phyloP scores from a whole-genome alignment of 495 filamentous ascomycete species.

The Podospora didyma region DNA sequence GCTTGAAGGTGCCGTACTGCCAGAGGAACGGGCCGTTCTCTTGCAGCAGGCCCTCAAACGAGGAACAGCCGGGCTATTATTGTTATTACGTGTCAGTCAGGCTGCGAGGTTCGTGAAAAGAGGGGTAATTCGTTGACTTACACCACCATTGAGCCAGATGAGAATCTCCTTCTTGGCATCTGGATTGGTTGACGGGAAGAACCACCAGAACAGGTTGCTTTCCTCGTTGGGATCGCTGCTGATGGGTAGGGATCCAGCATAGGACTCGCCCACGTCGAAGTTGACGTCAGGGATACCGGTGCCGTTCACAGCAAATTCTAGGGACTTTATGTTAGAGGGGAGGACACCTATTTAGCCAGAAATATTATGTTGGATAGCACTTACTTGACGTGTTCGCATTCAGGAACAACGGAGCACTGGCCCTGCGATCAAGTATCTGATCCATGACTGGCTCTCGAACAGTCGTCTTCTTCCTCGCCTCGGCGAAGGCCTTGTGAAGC shows the following conservation, averaged over 20 bases:
- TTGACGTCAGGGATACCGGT: conserved; percentile 64
- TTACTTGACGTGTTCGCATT: conserved; percentile 33
- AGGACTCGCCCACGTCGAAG: conserved; percentile 74
- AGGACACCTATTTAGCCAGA: too few species aligned
- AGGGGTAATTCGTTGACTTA: conserved; percentile 16
- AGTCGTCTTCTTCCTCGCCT: conserved; percentile 16
- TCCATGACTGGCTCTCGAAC: background rate
- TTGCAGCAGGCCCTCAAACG: conserved; percentile 64
- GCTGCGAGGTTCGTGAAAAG: background rate
- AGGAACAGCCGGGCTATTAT: conserved; percentile 59
- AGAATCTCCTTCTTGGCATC: conserved; percentile 59
- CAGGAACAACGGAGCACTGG: conserved; percentile 16
- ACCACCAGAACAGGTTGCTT: conserved; percentile 71
- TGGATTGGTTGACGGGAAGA: conserved; percentile 60
- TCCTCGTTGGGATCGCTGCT: conserved; percentile 47
- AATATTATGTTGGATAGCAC: background rate
- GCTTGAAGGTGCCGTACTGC: conserved; percentile 62
- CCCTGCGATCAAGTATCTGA: background rate
- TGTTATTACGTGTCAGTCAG: conserved; percentile 1
- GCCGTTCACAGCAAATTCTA: conserved; percentile 65
- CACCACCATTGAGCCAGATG: conserved; percentile 72
- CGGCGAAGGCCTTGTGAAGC: conserved; percentile 20
- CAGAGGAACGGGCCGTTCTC: conserved; percentile 77
- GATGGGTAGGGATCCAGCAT: conserved; percentile 68
- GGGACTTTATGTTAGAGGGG: background rate